Evolutionary conservation across 768 basidiomycete species (phyloP).

Genomic region (Pulveroboletus sp.): DNA sequence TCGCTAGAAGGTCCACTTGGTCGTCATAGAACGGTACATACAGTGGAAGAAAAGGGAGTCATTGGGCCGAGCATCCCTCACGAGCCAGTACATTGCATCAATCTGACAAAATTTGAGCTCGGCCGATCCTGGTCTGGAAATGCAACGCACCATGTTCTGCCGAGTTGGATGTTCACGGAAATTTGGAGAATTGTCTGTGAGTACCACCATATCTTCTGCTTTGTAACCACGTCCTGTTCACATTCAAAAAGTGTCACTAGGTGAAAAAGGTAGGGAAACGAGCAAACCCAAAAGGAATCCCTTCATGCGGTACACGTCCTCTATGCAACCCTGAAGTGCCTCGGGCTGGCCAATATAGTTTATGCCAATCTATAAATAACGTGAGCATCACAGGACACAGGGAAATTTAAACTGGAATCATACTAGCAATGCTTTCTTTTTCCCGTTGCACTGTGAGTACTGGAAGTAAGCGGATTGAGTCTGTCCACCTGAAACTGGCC

Average conservation of each 20-base stretch:
- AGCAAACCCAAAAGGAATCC: constrained; percentile 69
- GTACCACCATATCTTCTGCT: constrained; percentile 75
- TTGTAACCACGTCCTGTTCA: constrained; percentile 48
- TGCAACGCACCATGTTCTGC: constrained; percentile 66
- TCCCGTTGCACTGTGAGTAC: constrained; percentile 86
- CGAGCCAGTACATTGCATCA: constrained; percentile 90
- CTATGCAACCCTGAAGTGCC: constrained; percentile 83
- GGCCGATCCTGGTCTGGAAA: background rate
- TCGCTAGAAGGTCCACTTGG: background rate
- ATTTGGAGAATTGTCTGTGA: constrained; percentile 71
- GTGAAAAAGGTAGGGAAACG: background rate
- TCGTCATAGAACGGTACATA: constrained; percentile 28
- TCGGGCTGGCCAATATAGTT: constrained; percentile 70
- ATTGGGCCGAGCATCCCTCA: constrained; percentile 67
- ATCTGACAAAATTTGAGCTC: constrained; percentile 36
- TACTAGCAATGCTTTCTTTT: constrained; percentile 85
- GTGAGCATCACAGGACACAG: background rate
- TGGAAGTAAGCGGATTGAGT: constrained; percentile 66
- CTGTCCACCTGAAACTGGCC: constrained; percentile 43
- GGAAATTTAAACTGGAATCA: constrained; percentile 21
- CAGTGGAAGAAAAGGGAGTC: constrained; percentile 92
- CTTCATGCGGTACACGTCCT: constrained; percentile 81
- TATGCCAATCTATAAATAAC: constrained; percentile 66
- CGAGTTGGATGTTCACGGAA: constrained; percentile 66
- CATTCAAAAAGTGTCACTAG: background rate